Conservation (phyloP, 495 filamentous ascomycete species). For the Aspergillus nanangensis region DNA sequence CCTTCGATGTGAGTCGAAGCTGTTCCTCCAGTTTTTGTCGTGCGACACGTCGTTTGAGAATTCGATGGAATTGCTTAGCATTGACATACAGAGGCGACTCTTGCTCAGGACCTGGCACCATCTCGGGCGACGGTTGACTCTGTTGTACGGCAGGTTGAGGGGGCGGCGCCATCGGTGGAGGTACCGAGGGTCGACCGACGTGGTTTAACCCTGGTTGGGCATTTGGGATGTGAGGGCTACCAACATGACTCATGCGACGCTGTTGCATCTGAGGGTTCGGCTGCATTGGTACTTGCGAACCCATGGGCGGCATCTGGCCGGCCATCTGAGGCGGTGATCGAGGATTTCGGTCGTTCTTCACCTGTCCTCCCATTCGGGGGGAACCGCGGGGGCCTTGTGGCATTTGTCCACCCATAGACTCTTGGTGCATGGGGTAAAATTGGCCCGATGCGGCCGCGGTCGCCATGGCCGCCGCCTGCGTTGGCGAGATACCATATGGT, state of each 20-base stretch:
- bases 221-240: slow-evolving; percentile 42
- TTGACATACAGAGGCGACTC: slow-evolving; percentile 97
- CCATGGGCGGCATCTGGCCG: slow-evolving; percentile 48
- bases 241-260: slow-evolving; percentile 47
- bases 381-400: slow-evolving; percentile 43
- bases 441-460: slow-evolving; percentile 52
- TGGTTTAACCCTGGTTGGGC: slow-evolving; percentile 47
- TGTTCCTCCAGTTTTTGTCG: slow-evolving; percentile 91
- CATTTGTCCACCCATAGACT: slow-evolving; percentile 46
- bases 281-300: slow-evolving; percentile 43
- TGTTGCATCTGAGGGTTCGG: slow-evolving; percentile 42
- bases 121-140: slow-evolving; percentile 78
- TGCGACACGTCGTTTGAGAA: slow-evolving; percentile 88
- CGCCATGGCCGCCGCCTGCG: slow-evolving; percentile 52
- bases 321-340: slow-evolving; percentile 47
- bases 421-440: slow-evolving; percentile 45
- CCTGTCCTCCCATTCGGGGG: slow-evolving; percentile 45
- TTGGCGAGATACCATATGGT: slow-evolving; percentile 46
- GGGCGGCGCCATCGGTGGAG: slow-evolving; percentile 44
- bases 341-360: slow-evolving; percentile 49
- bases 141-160: slow-evolving; percentile 51
- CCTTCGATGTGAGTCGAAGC: slow-evolving; percentile 86
- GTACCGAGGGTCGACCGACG: slow-evolving; percentile 42
- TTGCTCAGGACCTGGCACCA: slow-evolving; percentile 70
- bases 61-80: slow-evolving; percentile 97